phyloP scores from a whole-genome alignment of 2,329 filamentous ascomycete species.

The Knufia petricola region DNA sequence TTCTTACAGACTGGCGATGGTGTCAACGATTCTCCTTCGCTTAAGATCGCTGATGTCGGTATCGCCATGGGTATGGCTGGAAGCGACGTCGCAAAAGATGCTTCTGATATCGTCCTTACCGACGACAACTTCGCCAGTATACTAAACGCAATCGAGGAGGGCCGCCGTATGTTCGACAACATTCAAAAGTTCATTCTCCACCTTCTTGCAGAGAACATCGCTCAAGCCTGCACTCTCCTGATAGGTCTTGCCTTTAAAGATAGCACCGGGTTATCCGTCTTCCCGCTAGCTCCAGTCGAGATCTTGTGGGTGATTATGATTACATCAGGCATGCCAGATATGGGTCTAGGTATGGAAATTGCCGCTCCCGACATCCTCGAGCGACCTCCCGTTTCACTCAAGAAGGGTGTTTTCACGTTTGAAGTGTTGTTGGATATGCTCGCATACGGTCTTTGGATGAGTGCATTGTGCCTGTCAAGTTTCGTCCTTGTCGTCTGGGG shows the following conservation, averaged over 20 bases:
- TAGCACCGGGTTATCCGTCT: conserved; percentile 60
- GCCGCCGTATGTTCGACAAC: conserved; percentile 78
- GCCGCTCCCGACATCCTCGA: conserved; percentile 68
- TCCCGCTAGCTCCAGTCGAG: conserved; percentile 74
- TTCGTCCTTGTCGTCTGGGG: conserved; percentile 58
- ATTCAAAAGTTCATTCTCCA: conserved; percentile 83
- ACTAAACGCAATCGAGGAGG: conserved; percentile 72
- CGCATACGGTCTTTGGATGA: conserved; percentile 71
- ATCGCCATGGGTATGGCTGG: conserved; percentile 79
- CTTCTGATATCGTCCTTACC: conserved; percentile 57
- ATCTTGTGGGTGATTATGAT: conserved; percentile 95
- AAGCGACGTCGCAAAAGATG: conserved; percentile 69
- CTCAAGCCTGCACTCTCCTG: conserved; percentile 70
- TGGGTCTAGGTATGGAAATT: conserved; percentile 72
- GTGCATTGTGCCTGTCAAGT: conserved; percentile 53
- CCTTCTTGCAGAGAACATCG: conserved; percentile 70
- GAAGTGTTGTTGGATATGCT: conserved; percentile 43
- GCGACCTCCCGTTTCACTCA: conserved; percentile 53
- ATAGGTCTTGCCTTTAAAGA: conserved; percentile 78
- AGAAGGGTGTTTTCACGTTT: conserved; percentile 63
- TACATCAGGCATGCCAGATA: conserved; percentile 77
- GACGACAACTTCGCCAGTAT: conserved; percentile 86
- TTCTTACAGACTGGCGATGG: conserved; percentile 59
- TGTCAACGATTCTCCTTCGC: conserved; percentile 75
- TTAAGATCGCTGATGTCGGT: conserved; percentile 73